phyloP scores from a whole-genome alignment of 208 protist species.

The Herpetomonas samuelpessoai region DNA sequence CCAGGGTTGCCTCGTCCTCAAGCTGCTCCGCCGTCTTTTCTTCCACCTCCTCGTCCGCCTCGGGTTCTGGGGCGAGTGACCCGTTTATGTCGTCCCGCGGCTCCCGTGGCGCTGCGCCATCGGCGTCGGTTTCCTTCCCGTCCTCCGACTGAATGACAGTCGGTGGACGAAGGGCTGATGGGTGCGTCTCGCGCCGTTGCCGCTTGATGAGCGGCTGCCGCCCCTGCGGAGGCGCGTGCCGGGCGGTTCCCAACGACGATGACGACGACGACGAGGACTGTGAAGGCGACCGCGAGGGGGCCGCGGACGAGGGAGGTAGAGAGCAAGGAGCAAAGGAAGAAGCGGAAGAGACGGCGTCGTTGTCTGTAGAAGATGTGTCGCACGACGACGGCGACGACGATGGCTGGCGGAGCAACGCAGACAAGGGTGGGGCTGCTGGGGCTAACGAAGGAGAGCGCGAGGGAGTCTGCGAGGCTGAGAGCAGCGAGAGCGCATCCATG shows the following conservation, averaged over 20 bases:
- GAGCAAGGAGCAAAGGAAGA: constrained; percentile 22
- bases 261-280: background rate
- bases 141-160: background rate
- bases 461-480: background rate
- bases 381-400: background rate
- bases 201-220: constrained; percentile 7
- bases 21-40: constrained; percentile 8
- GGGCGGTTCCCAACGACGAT: background rate
- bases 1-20: constrained; percentile 31
- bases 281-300: background rate
- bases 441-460: background rate
- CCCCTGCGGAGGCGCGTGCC: background rate
- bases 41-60: constrained; percentile 1
- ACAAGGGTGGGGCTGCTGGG: too few relatives aligned
- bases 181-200: background rate
- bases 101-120: too few relatives aligned
- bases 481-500: background rate
- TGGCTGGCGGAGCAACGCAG: too few relatives aligned
- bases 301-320: constrained; percentile 6
- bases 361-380: background rate
- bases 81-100: too few relatives aligned
- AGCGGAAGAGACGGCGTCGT: constrained; percentile 5
- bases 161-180: constrained; percentile 9
- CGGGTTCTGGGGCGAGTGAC: too few relatives aligned
- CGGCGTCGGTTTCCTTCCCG: background rate